Percentiles rank a stretch among this genome's conserved stretches.
These are phyloP conservation scores for Phaeosphaeria sp. DNA, from an alignment of 2,329 filamentous ascomycete genomes.

Conservation along the genomic window DNA sequence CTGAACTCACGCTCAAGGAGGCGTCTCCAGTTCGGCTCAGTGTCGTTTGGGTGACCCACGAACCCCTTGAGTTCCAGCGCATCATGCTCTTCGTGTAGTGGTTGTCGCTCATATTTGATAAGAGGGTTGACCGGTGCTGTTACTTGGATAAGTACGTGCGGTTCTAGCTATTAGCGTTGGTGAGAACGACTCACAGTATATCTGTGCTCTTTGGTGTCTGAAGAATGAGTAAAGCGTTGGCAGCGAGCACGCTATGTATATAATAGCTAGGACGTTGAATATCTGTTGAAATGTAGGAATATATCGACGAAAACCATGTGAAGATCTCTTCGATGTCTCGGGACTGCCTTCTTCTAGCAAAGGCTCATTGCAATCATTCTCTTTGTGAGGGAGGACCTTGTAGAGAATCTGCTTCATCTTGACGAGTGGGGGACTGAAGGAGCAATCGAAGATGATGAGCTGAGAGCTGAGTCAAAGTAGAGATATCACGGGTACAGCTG, in stretches of 20 bases:
- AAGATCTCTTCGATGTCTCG: neutral
- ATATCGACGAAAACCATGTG: neutral
- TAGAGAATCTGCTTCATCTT: neutral
- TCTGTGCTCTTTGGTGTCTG: neutral
- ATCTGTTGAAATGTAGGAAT: neutral
- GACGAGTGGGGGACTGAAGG: neutral
- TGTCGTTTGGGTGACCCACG: neutral
- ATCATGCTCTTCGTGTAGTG: neutral
- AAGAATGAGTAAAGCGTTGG: neutral
- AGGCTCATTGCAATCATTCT: neutral
- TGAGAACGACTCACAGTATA: neutral
- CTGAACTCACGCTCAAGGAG: neutral
- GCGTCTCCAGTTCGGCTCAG: neutral
- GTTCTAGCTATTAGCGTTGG: neutral
- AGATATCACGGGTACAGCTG: neutral
- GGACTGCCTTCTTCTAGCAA: neutral
- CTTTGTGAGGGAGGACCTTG: neutral
- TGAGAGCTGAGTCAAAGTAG: neutral
- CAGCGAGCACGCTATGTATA: neutral
- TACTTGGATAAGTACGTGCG: neutral
- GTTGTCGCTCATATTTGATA: neutral
- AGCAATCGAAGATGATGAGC: neutral
- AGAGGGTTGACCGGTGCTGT: neutral
- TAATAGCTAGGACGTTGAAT: neutral
- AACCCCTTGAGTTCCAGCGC: neutral